These are phyloP conservation scores for Lasiodiplodia citricola DNA, from an alignment of 2,329 filamentous ascomycete species.

Conservation along the genomic window DNA sequence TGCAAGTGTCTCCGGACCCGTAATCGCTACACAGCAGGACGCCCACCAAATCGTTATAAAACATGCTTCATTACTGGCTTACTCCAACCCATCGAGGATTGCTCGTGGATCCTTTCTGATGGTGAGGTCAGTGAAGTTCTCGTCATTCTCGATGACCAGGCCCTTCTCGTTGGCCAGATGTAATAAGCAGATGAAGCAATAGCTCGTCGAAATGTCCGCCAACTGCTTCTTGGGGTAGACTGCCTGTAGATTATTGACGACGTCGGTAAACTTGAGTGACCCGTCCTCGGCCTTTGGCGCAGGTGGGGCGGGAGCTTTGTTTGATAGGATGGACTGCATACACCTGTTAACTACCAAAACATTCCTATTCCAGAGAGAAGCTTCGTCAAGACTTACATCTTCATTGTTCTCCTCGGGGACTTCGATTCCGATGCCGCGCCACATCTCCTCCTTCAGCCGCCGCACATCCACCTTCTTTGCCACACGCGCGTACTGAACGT, in stretches of 20 bases:
- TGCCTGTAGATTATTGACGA: constrained; percentile 86
- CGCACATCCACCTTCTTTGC: constrained; percentile 72
- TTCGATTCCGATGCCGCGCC: constrained; percentile 58
- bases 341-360: neutral
- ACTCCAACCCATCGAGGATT: constrained; percentile 4
- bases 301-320: constrained; percentile 26
- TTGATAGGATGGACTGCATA: neutral
- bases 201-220: constrained; percentile 91
- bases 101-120: constrained; percentile 50
- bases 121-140: constrained; percentile 55
- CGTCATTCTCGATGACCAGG: constrained; percentile 71
- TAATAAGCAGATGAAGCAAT: constrained; percentile 90
- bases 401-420: constrained; percentile 35
- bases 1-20: neutral
- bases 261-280: constrained; percentile 80
- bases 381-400: constrained; percentile 36
- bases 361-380: neutral
- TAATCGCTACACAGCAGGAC: neutral
- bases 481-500: constrained; percentile 68
- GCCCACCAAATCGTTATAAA: neutral
- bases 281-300: constrained; percentile 53
- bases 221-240: constrained; percentile 87
- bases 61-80: neutral
- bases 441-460: constrained; percentile 68
- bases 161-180: constrained; percentile 95